Base-by-base conservation (phyloP, 2,329 filamentous ascomycete genomes). In the Xylaria sp. region DNA sequence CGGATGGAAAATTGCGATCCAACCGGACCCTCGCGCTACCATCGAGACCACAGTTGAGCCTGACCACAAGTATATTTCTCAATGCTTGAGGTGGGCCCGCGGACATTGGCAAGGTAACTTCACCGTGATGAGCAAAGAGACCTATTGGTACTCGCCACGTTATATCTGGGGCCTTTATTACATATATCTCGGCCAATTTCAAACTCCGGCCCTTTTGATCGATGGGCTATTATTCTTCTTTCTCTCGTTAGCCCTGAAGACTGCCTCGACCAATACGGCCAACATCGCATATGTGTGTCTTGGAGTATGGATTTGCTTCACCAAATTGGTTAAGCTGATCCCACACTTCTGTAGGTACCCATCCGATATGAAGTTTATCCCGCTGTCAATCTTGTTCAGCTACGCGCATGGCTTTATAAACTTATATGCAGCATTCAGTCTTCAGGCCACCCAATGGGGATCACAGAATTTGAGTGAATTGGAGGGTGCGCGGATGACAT, bases 131-230 rank as follows among this genome's bases (percentile, higher is more conserved):
- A 40, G 25, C 13, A 21, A 29, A 17, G 57, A 60, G 8, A 15
- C 49, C 3, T 60, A 60, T 37, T 60, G 57, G 57, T 60, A 11
- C 35, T 60, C 57, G 5, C 35, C 13, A 7, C 49, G 43, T 2
- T 54, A 54, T 13, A 1, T 60, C 6, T 60, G 57, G 57, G 57
- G 57, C 4, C n/a, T 60, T 19, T 60, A 60, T 21, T 60, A 60
- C 57, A 60, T 54, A 17, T 60, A 60, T 27, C 27, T 49, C 19
- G 49, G 48, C 4, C 57, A 60, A 17, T 54, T 60, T 27, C 49
- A 60, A 25, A 54, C 49, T 2, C 57, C 57, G 1, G 56, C 49
- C 8, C 23, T 59, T 13, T 21, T 54, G 2, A 15, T 47, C 13
- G 49, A 54, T 27, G 40, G 56, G 9, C 6, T 48, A 4, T 25